Evolutionary conservation across 129 eudicot genomes (phyloP).

Genomic region (Scalesia atractyloides): DNA sequence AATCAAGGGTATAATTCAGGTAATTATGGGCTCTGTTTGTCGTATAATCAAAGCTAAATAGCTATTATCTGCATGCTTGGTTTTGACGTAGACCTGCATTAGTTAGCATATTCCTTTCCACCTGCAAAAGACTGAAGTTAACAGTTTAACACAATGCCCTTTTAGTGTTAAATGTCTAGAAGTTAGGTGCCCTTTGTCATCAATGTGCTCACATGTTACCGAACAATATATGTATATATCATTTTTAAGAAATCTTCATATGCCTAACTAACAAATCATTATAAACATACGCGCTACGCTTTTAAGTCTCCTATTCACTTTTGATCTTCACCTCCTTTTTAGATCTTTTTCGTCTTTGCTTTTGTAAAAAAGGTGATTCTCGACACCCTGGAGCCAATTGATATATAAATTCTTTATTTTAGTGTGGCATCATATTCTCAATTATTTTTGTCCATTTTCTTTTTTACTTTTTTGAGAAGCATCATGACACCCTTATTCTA

Average conservation of each 20-base stretch:
- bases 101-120: conserved; percentile 9
- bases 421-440: conserved; percentile 40
- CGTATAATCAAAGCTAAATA: conserved; percentile 1
- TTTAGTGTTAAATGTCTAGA: conserved; percentile 5
- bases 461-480: conserved; percentile 43
- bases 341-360: conserved; percentile 20
- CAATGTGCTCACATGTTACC: conserved; percentile 6
- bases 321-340: conserved; percentile 13
- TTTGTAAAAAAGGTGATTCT: conserved; percentile 30
- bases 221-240: neutral
- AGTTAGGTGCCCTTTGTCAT: conserved; percentile 9
- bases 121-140: conserved; percentile 10
- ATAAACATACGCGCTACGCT: neutral
- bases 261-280: neutral
- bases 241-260: neutral
- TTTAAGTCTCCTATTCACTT: neutral
- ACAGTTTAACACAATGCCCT: neutral
- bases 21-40: conserved; percentile 30
- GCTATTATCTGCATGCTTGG: conserved; percentile 7
- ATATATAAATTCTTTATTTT: conserved; percentile 10
- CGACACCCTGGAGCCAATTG: conserved; percentile 3
- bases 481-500: conserved; percentile 28
- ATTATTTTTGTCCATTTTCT: conserved; percentile 28
- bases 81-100: neutral
- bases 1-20: conserved; percentile 98